Evolutionary conservation across 2,329 filamentous ascomycete genomes (phyloP), one percentile per base, ranked within the genome.

Genomic region (Torrubiella hemipterigena): DNA sequence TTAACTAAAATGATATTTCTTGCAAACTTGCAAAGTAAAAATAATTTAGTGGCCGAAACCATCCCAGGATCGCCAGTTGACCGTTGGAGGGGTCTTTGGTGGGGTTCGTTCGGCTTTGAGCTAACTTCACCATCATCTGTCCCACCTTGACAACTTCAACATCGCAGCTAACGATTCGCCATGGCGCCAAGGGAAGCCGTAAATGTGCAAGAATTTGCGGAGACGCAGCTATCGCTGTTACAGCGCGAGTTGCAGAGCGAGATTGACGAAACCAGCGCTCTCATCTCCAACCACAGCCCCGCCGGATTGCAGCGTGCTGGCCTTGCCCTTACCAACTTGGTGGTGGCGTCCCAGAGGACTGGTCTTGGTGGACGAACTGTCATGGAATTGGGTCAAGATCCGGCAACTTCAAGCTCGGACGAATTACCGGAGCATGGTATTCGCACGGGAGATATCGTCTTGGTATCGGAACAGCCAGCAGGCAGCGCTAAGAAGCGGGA

Each of bases 361-460:
- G 91, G 91, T 0, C 65, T 95, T 22, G 91, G 87, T 12, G 91
- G 91, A n/a, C 82, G 85, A 41, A 85, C 83, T 0, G 80, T 98
- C 2, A 61, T 95, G 4, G 87, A 95, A 52, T 73, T 98, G 2
- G 59, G 61, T 12, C 63, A 74, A 0, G 89, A 95, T 47, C 58
- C 72, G n/a, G 81, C 85, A 1, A 69, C 79, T 3, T 65, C 70
- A 4, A 31, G 42, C 11, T 47, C 47, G 14, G 55, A 62, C 1
- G 72, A 75, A 39, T 59, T 89, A 14, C 77, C 78, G 2, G 78
- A 84, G 49, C 82, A 89, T 60, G 81, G 81, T 17, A 60, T 91
- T 31, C 67, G 82, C 3, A 68, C 73, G 0, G 84, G 84, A 2
- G 84, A 91, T 52, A 82, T 91, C 37, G 81, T 89, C 15, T 63